A percentile compares a stretch with the other conserved stretches of the same genome.
These are phyloP conservation scores for Cichorium intybus DNA, from an alignment of 140 eudicot genomes.

Conservation along the genomic window DNA sequence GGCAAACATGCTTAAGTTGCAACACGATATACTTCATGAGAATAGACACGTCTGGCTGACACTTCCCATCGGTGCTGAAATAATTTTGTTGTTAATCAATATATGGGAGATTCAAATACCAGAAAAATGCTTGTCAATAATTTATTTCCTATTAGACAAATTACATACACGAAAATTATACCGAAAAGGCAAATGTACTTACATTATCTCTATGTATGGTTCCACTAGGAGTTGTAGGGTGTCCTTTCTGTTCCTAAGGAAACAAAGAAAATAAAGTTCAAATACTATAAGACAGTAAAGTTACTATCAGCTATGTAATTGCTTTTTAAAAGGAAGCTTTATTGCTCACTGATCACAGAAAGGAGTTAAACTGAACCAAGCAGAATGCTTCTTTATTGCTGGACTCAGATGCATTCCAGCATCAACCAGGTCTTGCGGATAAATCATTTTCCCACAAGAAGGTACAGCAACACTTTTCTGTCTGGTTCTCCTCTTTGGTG, in stretches of 20 bases:
- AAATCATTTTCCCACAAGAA: not conserved
- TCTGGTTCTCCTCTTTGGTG: not conserved
- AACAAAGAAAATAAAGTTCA: not conserved
- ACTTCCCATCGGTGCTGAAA: not conserved
- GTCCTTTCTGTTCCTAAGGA: not conserved
- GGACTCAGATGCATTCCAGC: not conserved
- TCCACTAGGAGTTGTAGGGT: not conserved
- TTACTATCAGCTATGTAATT: not conserved
- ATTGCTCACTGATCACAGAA: not conserved
- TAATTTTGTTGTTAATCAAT: conserved; percentile 1
- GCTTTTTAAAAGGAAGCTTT: not conserved
- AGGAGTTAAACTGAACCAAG: not conserved
- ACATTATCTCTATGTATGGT: not conserved
- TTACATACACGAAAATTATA: not conserved
- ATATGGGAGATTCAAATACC: not conserved
- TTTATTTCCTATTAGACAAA: not conserved
- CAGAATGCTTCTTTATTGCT: not conserved
- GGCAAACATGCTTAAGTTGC: not conserved
- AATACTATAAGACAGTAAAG: not conserved
- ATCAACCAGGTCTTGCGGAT: not conserved
- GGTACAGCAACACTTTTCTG: not conserved
- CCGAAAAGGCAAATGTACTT: not conserved
- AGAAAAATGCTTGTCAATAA: not conserved
- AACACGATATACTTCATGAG: conserved; percentile 2
- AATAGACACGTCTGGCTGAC: conserved; percentile 1